Conservation (phyloP, 495 filamentous ascomycete species). For the Margaritispora aquatica region DNA sequence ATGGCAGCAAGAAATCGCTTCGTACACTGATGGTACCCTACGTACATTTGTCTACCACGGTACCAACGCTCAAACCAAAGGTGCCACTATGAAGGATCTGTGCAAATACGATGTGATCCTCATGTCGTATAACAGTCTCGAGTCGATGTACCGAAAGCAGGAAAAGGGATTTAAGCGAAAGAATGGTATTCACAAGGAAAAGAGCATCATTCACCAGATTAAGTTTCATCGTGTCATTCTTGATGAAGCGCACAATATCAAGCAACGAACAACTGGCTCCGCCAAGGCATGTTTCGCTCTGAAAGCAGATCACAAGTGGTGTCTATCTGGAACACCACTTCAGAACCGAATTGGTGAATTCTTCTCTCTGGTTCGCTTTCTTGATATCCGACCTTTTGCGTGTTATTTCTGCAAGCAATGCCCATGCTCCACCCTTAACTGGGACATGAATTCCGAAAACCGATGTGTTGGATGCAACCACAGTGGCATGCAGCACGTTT, state of each 20-base stretch:
- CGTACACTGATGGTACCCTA: slow-evolving; percentile 83
- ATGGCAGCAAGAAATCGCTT: slow-evolving; percentile 88
- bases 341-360: slow-evolving; percentile 98
- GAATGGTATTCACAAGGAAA: slow-evolving; percentile 68
- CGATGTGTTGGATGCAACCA: slow-evolving; percentile 60
- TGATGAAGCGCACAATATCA: slow-evolving; percentile 96
- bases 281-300: slow-evolving; percentile 93
- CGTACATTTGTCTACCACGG: slow-evolving; percentile 88
- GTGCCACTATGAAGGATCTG: slow-evolving; percentile 62
- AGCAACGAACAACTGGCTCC: slow-evolving; percentile 79
- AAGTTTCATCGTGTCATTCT: slow-evolving; percentile 87
- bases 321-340: slow-evolving; percentile 87
- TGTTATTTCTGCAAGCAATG: slow-evolving; percentile 90
- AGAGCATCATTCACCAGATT: slow-evolving; percentile 81
- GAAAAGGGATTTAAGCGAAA: slow-evolving; percentile 82
- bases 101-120: slow-evolving; percentile 86
- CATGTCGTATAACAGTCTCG: slow-evolving; percentile 92
- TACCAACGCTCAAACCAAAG: slow-evolving; percentile 75
- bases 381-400: slow-evolving; percentile 80
- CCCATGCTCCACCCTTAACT: slow-evolving; percentile 72
- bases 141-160: slow-evolving; percentile 87
- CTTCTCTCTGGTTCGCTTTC: slow-evolving; percentile 87
- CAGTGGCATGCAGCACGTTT: slow-evolving; percentile 77
- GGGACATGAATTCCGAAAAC: slow-evolving; percentile 63
- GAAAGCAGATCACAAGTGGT: slow-evolving; percentile 84